These are phyloP conservation scores for Blechomonas ayalai DNA, from an alignment of 208 protist species.

Conservation along the genomic window DNA sequence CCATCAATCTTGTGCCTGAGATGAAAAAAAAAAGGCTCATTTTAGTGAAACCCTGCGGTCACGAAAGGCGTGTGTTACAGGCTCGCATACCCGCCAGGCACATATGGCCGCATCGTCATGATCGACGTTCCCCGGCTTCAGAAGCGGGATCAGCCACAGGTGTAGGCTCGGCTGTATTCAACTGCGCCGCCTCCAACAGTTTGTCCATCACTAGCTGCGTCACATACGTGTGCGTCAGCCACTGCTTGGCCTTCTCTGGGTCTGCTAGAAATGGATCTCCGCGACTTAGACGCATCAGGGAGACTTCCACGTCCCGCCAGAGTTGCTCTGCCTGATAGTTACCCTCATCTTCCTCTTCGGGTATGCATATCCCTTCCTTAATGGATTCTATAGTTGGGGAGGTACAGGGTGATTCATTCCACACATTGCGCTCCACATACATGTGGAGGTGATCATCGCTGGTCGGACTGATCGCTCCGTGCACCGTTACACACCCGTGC, in stretches of 20 bases:
- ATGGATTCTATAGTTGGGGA: background rate
- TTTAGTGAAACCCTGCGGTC: too few species aligned
- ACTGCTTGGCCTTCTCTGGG: slow-evolving; percentile 34
- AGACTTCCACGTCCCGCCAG: slow-evolving; percentile 54
- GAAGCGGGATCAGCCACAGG: too few species aligned
- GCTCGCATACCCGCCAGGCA: too few species aligned
- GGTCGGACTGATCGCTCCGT: slow-evolving; percentile 57
- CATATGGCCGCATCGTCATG: too few species aligned
- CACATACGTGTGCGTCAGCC: slow-evolving; percentile 31
- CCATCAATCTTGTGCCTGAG: too few species aligned
- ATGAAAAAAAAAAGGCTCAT: too few species aligned
- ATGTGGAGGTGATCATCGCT: slow-evolving; percentile 26
- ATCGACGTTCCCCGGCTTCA: too few species aligned
- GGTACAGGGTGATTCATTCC: too few species aligned
- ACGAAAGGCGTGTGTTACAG: background rate
- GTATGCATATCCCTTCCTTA: background rate
- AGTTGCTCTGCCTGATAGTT: slow-evolving; percentile 49
- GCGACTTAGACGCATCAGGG: slow-evolving; percentile 30
- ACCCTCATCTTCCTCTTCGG: slow-evolving; percentile 19
- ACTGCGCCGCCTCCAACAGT: slow-evolving; percentile 33
- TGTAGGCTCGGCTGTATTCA: too few species aligned
- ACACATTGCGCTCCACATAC: slow-evolving; percentile 12
- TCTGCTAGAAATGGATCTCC: slow-evolving; percentile 32
- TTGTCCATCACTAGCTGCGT: slow-evolving; percentile 56
- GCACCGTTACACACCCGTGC: slow-evolving; percentile 39